Evolutionary conservation across 2,329 filamentous ascomycete genomes (phyloP), one percentile per base, ranked within the genome.

Genomic region (Colletotrichum sp.): DNA sequence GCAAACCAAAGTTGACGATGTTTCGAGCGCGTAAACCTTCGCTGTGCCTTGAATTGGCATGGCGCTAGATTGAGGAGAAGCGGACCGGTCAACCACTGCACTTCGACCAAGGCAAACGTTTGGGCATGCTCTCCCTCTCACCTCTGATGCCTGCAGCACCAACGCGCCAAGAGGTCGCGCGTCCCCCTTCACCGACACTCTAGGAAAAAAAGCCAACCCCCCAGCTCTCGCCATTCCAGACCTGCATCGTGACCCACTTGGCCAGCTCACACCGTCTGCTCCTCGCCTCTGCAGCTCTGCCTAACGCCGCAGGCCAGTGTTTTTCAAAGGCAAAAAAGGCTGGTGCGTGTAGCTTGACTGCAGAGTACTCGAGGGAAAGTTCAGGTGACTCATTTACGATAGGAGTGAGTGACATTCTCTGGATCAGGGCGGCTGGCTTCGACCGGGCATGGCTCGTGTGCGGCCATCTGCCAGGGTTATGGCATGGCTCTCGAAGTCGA

Each of bases 241-340:
- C 68, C 68, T 71, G 59, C 59, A 65, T 71, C 68, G 60, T 36
- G 68, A 65, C 68, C 68, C 68, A 65, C 68, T 55, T 55, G 36
- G 68, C 68, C 68, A 71, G 68, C 68, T 71, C 68, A 71, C 68
- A 49, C 44, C 67, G 32, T 69, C 28, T 68, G 65, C 65, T 21
- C 21, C 59, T 34, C 59, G 59, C 65, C 24, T 70, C 68, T 70
- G 68, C 57, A 70, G 16, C 28, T 52, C 55, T 70, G 28, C 68
- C 68, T 34, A 32, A 70, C 55, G 57, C 15, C 34, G 34, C 10
- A 15, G 28, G 65, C 65, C 5, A 34, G 34, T 15, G 7, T 16
- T 44, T 36, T 0, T 34, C 4, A 21, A 21, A 8, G 32, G 62
- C 44, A 49, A 21, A 49, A 49, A 12, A 16, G 8, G 24, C 55